Conservation (phyloP, 2,329 filamentous ascomycete species). For the Alternaria panax region DNA sequence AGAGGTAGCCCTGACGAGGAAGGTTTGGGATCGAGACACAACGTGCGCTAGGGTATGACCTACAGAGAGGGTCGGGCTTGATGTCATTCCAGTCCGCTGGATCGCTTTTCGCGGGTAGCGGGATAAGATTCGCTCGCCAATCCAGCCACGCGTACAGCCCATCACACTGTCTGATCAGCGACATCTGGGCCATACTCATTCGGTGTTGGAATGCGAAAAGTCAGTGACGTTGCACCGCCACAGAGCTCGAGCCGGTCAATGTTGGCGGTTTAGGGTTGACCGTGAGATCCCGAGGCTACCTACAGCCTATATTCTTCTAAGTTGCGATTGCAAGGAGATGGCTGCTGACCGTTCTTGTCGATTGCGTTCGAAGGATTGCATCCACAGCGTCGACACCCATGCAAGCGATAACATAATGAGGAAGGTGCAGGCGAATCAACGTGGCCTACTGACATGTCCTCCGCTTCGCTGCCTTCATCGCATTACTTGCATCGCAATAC, state of each 20-base stretch:
- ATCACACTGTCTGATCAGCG: neutral
- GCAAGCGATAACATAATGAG: neutral
- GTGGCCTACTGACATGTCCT: neutral
- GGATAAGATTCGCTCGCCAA: slow-evolving; percentile 1
- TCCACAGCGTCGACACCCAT: neutral
- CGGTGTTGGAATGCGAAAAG: slow-evolving; percentile 5
- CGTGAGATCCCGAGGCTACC: neutral
- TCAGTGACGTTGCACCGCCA: slow-evolving; percentile 7
- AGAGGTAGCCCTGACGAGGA: neutral
- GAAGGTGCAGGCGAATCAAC: slow-evolving; percentile 1
- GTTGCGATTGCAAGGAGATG: neutral
- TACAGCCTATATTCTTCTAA: neutral
- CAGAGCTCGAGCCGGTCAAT: slow-evolving; percentile 1
- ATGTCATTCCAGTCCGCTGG: slow-evolving; percentile 16
- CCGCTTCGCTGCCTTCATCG: neutral
- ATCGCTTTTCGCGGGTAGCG: slow-evolving; percentile 17
- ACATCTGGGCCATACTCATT: neutral
- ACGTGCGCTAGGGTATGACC: slow-evolving; percentile 11
- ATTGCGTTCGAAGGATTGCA: neutral
- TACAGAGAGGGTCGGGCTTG: slow-evolving; percentile 7
- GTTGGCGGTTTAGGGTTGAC: neutral
- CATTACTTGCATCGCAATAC: slow-evolving; percentile 2
- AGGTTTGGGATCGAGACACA: neutral
- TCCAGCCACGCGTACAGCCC: slow-evolving; percentile 7
- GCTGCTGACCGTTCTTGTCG: neutral